phyloP scores from a whole-genome alignment of 1,139 yeast genomes.

The Pneumocystis carinii region DNA sequence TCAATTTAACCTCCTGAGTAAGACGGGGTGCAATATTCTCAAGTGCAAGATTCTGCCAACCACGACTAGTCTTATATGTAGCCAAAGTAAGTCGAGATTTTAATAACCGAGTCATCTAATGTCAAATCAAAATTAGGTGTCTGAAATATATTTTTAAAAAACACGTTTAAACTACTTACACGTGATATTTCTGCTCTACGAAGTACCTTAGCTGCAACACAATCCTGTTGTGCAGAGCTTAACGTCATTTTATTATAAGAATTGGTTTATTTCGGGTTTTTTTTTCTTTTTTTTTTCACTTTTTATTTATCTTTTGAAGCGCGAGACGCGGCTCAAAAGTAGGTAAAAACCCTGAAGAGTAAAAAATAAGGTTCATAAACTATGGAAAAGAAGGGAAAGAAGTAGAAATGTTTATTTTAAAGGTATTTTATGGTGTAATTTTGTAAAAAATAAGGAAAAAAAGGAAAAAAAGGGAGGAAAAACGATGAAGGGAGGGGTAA shows the following conservation, averaged over 20 bases:
- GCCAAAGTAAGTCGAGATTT: constrained; percentile 30
- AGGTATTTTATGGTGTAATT: no score
- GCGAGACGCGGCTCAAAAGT: no score
- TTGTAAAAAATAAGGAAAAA: no score
- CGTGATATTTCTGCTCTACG: background rate
- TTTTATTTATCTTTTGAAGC: no score
- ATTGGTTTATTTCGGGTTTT: no score
- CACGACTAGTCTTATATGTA: constrained; percentile 28
- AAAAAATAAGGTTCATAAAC: no score
- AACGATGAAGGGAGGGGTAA: no score
- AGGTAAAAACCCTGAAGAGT: no score
- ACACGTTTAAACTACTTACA: background rate
- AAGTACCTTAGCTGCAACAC: background rate
- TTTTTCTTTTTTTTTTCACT: no score
- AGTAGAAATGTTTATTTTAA: no score
- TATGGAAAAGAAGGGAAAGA: no score
- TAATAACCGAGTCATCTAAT: constrained; percentile 25
- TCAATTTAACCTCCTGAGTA: constrained; percentile 13
- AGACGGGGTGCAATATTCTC: constrained; percentile 26
- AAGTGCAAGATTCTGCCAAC: constrained; percentile 27
- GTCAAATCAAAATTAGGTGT: background rate
- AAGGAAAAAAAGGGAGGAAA: no score
- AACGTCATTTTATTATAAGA: background rate
- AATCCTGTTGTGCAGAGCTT: background rate
- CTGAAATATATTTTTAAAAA: background rate